phyloP scores from a whole-genome alignment of 306 rosid species.

The Gleditsia sinensis region DNA sequence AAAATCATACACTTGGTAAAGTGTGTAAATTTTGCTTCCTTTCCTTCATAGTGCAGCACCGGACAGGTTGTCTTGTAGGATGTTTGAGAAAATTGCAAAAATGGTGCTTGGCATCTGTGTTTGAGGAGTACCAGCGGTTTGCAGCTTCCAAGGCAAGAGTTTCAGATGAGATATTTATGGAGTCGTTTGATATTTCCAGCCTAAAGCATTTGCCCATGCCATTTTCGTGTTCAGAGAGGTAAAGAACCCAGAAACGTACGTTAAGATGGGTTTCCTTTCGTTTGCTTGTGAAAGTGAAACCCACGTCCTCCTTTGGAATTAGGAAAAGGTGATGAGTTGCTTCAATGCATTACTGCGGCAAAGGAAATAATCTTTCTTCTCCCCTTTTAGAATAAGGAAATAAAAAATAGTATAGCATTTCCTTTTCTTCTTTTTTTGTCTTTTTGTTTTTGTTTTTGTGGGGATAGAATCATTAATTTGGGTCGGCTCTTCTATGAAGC shows the following conservation, averaged over 20 bases:
- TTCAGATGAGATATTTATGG: constrained; percentile 96
- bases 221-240: constrained; percentile 68
- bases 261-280: constrained; percentile 43
- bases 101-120: constrained; percentile 93
- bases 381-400: background rate
- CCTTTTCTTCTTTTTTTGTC: background rate
- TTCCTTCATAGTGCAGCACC: constrained; percentile 63
- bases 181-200: constrained; percentile 86
- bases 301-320: constrained; percentile 37
- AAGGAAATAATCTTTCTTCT: constrained; percentile 50
- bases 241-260: constrained; percentile 33
- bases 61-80: constrained; percentile 98
- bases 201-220: constrained; percentile 70
- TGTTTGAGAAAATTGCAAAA: constrained; percentile 89
- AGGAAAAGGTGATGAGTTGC: constrained; percentile 65
- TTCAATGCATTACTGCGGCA: constrained; percentile 49
- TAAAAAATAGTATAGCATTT: background rate
- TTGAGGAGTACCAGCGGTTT: constrained; percentile 90
- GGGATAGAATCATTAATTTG: too few relatives aligned
- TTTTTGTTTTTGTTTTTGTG: too few relatives aligned
- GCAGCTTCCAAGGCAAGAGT: constrained; percentile 98
- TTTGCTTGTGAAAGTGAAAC: constrained; percentile 44
- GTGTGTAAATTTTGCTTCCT: constrained; percentile 13
- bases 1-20: constrained; percentile 8
- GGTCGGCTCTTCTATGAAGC: background rate